Base-by-base conservation (phyloP, 352 stramenopile genomes). In the Phytopythium sindhum region DNA sequence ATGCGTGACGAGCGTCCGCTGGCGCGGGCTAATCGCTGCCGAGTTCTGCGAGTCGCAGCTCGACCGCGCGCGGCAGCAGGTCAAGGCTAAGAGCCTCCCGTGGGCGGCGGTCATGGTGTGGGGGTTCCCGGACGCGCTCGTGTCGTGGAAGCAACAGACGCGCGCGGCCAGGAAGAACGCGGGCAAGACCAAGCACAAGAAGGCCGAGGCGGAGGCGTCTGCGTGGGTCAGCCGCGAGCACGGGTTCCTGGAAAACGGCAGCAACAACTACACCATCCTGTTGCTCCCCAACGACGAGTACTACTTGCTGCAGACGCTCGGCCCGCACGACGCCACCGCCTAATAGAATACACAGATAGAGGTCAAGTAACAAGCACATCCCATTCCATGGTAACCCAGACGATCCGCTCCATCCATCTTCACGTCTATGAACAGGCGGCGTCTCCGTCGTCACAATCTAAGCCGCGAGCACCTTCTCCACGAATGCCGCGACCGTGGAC, bases 101-200 rank as follows among this genome's bases (percentile, higher is more conserved):
- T 95, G 84, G 83, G 84, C 73, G n/a, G 78, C 81, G 2, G 63
- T 93, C 31, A 80, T 74, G 12, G 83, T 91, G n/a, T 95, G 86
- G 86, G 86, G 86, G 17, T 90, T 95, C 31, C 75, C 80, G 0
- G 86, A 95, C 44, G 68, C 70, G 31, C 74, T 93, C 45, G 84
- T 85, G 51, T 91, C 82, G 24, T 93, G 82, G 82, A 67, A 73
- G 56, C 81, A 92, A 45, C 62, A 75, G 44, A 45, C 63, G 59
- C 73, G 68, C 61, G 33, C 53, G n/a, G 35, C 14, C 54, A 60
- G 56, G 39, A 53, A 59, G 50, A 63, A 63, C n/a, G 51, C 24
- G 47, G 47, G 24, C 47, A 53, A 53, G 47, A 53, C 21, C 26
- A 81, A 74, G 26, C 53, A 61, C 31, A 70, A 50, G 4, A 66